Conservation (phyloP, 306 rosid species). For the Pterocarpus macrocarpus region DNA sequence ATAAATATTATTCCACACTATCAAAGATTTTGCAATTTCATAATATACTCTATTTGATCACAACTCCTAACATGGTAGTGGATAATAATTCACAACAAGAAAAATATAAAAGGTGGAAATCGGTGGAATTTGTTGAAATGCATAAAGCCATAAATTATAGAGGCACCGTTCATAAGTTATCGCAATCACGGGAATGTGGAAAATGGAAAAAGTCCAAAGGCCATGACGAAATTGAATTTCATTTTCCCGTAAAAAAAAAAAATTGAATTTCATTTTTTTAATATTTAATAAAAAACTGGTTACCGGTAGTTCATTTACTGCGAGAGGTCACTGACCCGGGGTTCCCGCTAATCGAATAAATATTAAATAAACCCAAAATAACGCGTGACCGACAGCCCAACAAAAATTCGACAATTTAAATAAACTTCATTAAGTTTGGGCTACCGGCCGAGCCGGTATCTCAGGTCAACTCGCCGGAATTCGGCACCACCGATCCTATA, state of each 20-base stretch:
- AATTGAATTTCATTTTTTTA: not conserved
- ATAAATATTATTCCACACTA: not conserved
- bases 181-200: constrained; percentile 55
- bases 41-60: too few species aligned
- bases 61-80: too few species aligned
- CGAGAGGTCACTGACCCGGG: constrained; percentile 2
- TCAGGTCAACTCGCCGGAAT: constrained; percentile 53
- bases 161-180: constrained; percentile 45
- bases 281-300: not conserved
- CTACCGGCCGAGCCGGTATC: constrained; percentile 1
- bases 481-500: constrained; percentile 48
- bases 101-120: not conserved
- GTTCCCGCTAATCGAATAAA: not conserved
- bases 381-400: constrained; percentile 48
- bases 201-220: constrained; percentile 36
- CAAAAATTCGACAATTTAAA: constrained; percentile 24
- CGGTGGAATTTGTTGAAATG: constrained; percentile 37
- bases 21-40: not conserved
- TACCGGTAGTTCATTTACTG: constrained; percentile 46
- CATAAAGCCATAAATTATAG: constrained; percentile 44
- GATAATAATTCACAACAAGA: not conserved
- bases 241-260: too few species aligned
- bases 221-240: constrained; percentile 36
- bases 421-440: not conserved
- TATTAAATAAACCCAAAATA: constrained; percentile 3